Base-by-base conservation (phyloP, 768 basidiomycete species). In the Suillus hirtellus region DNA sequence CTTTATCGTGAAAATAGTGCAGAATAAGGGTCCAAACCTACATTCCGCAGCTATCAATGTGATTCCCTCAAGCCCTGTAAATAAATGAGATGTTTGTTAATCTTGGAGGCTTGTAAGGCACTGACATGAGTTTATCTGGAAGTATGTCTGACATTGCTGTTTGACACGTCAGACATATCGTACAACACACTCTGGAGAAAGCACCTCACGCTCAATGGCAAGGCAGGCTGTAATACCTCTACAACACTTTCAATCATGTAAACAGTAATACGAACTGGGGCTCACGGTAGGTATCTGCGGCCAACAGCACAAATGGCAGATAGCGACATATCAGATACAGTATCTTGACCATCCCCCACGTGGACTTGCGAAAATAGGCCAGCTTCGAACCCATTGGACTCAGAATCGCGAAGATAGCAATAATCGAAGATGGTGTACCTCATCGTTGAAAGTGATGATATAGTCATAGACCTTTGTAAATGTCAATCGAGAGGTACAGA, bases 191-290 rank as follows among this genome's bases (percentile, higher is more conserved):
- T 52, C 27, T 43, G 34, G 12, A 9, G 9, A 14, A 52, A 49
- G 42, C 19, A 35, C 59, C 9, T 59, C 12, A 59, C 59, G 27
- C 34, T 49, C 27, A 60, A 24, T 35, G 40, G 27, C 12, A 60
- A 31, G 11, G 27, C 46, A 9, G 59, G 46, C 35, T 60, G 59
- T n/a, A 54, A 53, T 53, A 60, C 59, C 46, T 60, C 59, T 60
- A 21, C 12, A n/a, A 0, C 19, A 49, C 14, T 31, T 59, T 49
- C 1, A 59, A 31, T 43, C 34, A 54, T 60, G 24, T 15, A 11
- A 27, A 50, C 7, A 46, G 3, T 27, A 8, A 27, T 17, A 31
- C 15, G 31, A 60, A 21, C n/a, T 44, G 19, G 24, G 46, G 34
- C 59, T 60, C 44, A 60, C 59, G 59, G 46, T 60, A 60, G 19